Percentiles rank a stretch among this genome's conserved stretches.
Evolutionary conservation across 2,329 filamentous ascomycete genomes (phyloP).

Genomic region (Tothia fuscella): DNA sequence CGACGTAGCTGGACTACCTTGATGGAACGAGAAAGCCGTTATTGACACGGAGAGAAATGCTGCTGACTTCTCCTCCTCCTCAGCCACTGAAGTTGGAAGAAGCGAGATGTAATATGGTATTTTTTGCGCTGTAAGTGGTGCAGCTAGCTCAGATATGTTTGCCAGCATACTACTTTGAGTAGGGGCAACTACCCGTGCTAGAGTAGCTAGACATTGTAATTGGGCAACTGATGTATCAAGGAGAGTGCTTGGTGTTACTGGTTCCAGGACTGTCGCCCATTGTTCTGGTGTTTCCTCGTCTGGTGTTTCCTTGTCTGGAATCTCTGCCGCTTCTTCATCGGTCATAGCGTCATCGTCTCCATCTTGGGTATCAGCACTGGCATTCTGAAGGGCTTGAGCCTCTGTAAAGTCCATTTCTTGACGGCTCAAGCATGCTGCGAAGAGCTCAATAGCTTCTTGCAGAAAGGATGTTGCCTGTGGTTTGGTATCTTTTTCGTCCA

Average conservation of each 20-base stretch:
- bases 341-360: constrained; percentile 13
- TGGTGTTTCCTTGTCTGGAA: constrained; percentile 9
- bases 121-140: constrained; percentile 39
- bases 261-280: constrained; percentile 56
- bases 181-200: constrained; percentile 39
- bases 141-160: constrained; percentile 47
- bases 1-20: constrained; percentile 19
- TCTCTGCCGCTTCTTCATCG: background rate
- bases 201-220: constrained; percentile 34
- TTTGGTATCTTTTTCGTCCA: constrained; percentile 29
- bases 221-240: constrained; percentile 58
- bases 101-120: constrained; percentile 39
- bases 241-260: constrained; percentile 51
- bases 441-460: constrained; percentile 49
- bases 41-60: constrained; percentile 23
- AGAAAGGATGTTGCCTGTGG: constrained; percentile 40
- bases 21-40: constrained; percentile 9
- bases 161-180: constrained; percentile 36
- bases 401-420: constrained; percentile 36
- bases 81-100: constrained; percentile 17
- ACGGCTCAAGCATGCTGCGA: constrained; percentile 37
- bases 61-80: constrained; percentile 19
- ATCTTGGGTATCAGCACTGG: constrained; percentile 20
- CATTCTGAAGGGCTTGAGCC: constrained; percentile 22
- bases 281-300: constrained; percentile 37